These are phyloP conservation scores for Pseudonectria foliicola DNA, from an alignment of 2,329 filamentous ascomycete genomes.

Conservation along the genomic window DNA sequence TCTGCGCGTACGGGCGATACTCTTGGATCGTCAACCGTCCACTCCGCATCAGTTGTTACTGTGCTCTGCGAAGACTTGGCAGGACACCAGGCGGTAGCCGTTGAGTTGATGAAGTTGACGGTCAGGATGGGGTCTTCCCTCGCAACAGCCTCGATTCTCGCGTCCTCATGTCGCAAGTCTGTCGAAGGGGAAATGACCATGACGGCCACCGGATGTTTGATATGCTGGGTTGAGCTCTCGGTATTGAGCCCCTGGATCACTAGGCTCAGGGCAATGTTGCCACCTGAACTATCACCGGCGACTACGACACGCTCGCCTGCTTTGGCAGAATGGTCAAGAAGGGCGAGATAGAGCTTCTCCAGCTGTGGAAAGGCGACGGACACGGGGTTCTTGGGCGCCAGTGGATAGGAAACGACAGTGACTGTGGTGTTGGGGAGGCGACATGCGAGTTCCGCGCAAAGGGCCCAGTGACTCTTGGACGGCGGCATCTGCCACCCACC, in stretches of 20 bases:
- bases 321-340: constrained; percentile 32
- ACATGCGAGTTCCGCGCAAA: constrained; percentile 38
- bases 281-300: constrained; percentile 49
- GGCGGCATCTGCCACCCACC: constrained; percentile 49
- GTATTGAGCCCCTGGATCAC: constrained; percentile 27
- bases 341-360: constrained; percentile 33
- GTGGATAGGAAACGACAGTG: constrained; percentile 43
- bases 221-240: constrained; percentile 11
- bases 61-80: neutral
- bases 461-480: constrained; percentile 43
- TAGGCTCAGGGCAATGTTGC: constrained; percentile 39
- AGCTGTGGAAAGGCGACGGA: constrained; percentile 40
- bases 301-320: constrained; percentile 37
- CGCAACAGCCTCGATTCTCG: constrained; percentile 10
- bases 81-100: constrained; percentile 20
- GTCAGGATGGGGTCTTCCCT: constrained; percentile 21
- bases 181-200: constrained; percentile 39
- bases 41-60: constrained; percentile 4
- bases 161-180: constrained; percentile 19
- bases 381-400: constrained; percentile 47
- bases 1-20: constrained; percentile 43
- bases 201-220: constrained; percentile 28
- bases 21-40: constrained; percentile 30
- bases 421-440: constrained; percentile 34
- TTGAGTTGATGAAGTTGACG: constrained; percentile 9